Evolutionary conservation across 768 basidiomycete species (phyloP).

Genomic region (Boletus subparvulus): DNA sequence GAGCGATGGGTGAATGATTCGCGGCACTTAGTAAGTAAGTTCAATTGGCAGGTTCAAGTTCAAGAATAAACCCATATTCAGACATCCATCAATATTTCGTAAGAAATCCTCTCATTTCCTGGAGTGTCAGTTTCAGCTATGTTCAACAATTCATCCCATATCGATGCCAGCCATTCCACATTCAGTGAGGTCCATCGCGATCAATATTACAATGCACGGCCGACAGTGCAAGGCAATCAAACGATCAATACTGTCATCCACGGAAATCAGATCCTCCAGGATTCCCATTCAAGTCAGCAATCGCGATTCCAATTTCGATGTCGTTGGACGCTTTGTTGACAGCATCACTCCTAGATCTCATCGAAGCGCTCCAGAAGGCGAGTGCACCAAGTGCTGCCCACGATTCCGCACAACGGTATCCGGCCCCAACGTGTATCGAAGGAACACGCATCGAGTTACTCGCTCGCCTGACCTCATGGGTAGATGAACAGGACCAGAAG

Average conservation of each 20-base stretch:
- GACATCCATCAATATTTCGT: too few species aligned
- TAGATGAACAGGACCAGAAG: conserved; percentile 7
- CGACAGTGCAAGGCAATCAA: conserved; percentile 19
- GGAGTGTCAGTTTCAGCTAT: too few species aligned
- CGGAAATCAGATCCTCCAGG: conserved; percentile 21
- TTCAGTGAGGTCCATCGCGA: conserved; percentile 20
- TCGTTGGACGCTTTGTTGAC: neutral
- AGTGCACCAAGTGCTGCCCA: conserved; percentile 21
- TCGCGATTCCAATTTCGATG: neutral
- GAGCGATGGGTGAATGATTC: too few species aligned
- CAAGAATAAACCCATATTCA: too few species aligned
- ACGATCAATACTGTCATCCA: conserved; percentile 16
- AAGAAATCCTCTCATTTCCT: too few species aligned
- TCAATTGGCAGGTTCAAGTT: too few species aligned
- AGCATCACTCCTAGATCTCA: conserved; percentile 2
- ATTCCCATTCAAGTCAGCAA: conserved; percentile 5
- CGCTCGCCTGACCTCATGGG: conserved; percentile 14
- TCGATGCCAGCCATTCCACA: conserved; percentile 13
- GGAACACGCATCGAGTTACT: conserved; percentile 23
- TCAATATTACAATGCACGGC: conserved; percentile 8
- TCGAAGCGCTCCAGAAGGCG: conserved; percentile 13
- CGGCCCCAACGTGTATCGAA: conserved; percentile 23
- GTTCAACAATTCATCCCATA: conserved; percentile 1
- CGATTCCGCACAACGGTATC: conserved; percentile 20
- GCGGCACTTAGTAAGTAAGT: too few species aligned